Evolutionary conservation across 148 eudicot genomes (phyloP), one percentile per base, ranked within the genome.

Genomic region (Cornus suecica): DNA sequence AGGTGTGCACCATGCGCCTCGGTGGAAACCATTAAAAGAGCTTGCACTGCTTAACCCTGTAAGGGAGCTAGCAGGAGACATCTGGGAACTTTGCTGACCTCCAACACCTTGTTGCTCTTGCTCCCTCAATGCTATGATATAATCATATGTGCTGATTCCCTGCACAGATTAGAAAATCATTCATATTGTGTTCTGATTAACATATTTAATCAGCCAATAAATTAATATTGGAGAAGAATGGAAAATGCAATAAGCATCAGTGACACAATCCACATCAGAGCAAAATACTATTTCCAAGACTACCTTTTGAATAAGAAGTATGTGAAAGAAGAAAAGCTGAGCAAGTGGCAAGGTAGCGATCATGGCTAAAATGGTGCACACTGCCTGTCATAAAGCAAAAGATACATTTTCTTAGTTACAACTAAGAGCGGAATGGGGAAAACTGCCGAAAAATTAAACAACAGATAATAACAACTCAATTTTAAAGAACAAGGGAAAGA

Each of bases 91-190:
- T 78, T 96, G 99, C 75, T 92, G 97, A 20, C 97, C 94, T 65
- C 89, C 98, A 61, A 74, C 85, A 72, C 84, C 98, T 84, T 86
- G 90, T 77, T 94, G 97, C 69, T 96, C 99, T 80, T 96, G 99
- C 74, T 96, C 99, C 78, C 99, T 88, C 72, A 96, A 83, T 69
- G 99, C 99, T 80, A 96, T 92, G 25, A 96, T 96, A 80, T 96
- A 96, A 84, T 96, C 99, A 75, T 96, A 96, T 45, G 99, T 96
- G 88, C 94, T 96, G 26, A 96, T 88, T 61, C 99, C 99, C 99
- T 96, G 78, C 25, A 37, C 75, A 74, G n/a, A n/a, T n/a, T n/a
- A n/a, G 54, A 26, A 70, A 70, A 65, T 10, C 30, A 34, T 70
- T 66, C 1, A 27, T 27, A 37, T 23, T 24, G 60, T 65, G 5